Base-by-base conservation (phyloP, 495 filamentous ascomycete genomes). In the Annulohypoxylon stygium region DNA sequence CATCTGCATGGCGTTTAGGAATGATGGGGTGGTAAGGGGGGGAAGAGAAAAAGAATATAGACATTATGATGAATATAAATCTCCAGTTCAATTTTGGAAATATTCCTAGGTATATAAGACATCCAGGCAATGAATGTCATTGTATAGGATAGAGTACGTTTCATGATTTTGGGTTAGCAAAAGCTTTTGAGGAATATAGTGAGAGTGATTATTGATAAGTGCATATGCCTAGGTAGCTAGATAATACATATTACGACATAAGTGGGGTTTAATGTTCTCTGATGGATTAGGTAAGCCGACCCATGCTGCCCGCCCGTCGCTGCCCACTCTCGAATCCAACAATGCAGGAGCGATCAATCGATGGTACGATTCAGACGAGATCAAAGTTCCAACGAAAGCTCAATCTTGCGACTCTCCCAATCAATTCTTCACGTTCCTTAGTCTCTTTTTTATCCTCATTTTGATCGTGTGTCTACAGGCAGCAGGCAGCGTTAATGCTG, bases 1-100 rank as follows among this genome's bases (percentile, higher is more conserved):
- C 74, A 77, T 76, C 65, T 61, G 76, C 78, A 75, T 58, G 80
- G 80, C 77, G 80, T 82, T 80, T 16, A 66, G 43, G 51, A 45
- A 45, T 62, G 51, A 51, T 25, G 45, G 14, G 59, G 34, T 20
- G 59, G 60, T 50, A 26, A 70, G 4, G 47, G 45, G 61, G 53
- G 34, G 60, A 65, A 65, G 64, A 37, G 33, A 61, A n/a, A 47
- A 69, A 37, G 12, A 57, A n/a, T 23, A 69, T 70, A 70, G 62
- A 70, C 4, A n/a, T 41, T 20, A 67, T 33, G 63, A 39, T 23
- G 50, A 51, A 74, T 63, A 74, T 62, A 74, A 74, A 74, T 70
- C 67, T 50, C 67, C 43, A 50, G 36, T 45, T 60, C 10, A 43
- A 26, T 30, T 3, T 37, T 37, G 10, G 18, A 55, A 30, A 30